Conservation (phyloP, 164 flowering plant genomes). For the Aristolochia contorta region DNA sequence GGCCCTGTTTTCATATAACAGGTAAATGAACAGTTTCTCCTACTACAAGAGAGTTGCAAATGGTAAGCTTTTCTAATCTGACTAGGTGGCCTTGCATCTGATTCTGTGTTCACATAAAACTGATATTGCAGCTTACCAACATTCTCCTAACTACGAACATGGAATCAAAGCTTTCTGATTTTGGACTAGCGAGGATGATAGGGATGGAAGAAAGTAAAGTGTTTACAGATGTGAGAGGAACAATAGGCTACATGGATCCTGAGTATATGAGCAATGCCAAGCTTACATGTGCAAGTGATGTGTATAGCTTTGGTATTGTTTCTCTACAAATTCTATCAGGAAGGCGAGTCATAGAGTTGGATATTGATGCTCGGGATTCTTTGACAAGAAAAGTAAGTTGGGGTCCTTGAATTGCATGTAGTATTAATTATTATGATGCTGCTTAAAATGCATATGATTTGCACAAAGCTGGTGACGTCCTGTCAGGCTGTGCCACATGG, state of each 20-base stretch:
- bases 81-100: no score
- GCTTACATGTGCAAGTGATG: slow-evolving; percentile 62
- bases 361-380: slow-evolving; percentile 59
- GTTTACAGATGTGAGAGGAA: slow-evolving; percentile 68
- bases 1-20: no score
- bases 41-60: not conserved
- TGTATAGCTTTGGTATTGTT: slow-evolving; percentile 69
- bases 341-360: slow-evolving; percentile 52
- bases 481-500: no score
- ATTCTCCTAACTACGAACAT: slow-evolving; percentile 50
- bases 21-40: no score
- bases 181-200: slow-evolving; percentile 67
- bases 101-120: no score
- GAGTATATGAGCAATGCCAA: slow-evolving; percentile 76
- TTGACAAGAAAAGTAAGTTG: slow-evolving; percentile 40
- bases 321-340: slow-evolving; percentile 59
- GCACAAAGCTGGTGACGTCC: no score
- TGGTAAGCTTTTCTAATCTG: not conserved
- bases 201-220: slow-evolving; percentile 71
- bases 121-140: slow-evolving; percentile 48
- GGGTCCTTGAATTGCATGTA: not conserved
- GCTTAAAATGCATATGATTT: no score
- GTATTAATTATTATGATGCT: no score
- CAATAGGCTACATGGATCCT: slow-evolving; percentile 78
- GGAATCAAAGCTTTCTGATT: slow-evolving; percentile 71